Percentiles rank a stretch among this genome's conserved stretches.
Conservation (phyloP, 208 protist genomes). For the Wallacemonas sp. region DNA sequence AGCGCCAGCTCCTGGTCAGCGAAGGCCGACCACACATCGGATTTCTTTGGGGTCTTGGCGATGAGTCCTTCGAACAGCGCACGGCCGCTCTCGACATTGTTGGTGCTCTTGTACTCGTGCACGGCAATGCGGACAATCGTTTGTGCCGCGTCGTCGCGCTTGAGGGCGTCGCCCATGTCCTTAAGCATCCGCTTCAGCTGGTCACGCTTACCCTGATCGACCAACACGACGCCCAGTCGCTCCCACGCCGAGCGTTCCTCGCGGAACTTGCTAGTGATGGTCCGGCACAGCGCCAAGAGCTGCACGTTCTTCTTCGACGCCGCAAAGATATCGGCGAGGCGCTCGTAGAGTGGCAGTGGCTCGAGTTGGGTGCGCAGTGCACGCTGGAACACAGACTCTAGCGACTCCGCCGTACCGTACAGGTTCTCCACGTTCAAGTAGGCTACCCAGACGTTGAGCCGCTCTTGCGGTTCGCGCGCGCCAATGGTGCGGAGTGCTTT, state of each 20-base stretch:
- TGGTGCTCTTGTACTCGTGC: conserved; percentile 76
- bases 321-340: conserved; percentile 83
- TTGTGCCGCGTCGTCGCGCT: conserved; percentile 48
- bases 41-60: conserved; percentile 79
- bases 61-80: conserved; percentile 91
- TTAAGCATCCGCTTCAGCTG: conserved; percentile 85
- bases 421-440: conserved; percentile 94
- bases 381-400: conserved; percentile 81
- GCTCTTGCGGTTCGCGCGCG: conserved; percentile 76
- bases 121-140: conserved; percentile 77
- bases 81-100: conserved; percentile 76
- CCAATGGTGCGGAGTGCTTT: conserved; percentile 90
- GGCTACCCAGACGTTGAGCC: conserved; percentile 93
- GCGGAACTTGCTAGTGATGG: conserved; percentile 83
- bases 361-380: conserved; percentile 71
- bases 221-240: conserved; percentile 71
- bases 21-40: conserved; percentile 89
- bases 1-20: conserved; percentile 86
- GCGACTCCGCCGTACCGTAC: conserved; percentile 89
- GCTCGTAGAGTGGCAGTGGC: conserved; percentile 63
- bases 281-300: conserved; percentile 81
- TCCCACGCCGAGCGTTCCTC: conserved; percentile 72
- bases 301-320: conserved; percentile 74
- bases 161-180: conserved; percentile 70
- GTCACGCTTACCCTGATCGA: conserved; percentile 79